Evolutionary conservation across 805 yeast genomes (phyloP), one percentile per base, ranked within the genome.

Genomic region (Ogataea pignaliae): DNA sequence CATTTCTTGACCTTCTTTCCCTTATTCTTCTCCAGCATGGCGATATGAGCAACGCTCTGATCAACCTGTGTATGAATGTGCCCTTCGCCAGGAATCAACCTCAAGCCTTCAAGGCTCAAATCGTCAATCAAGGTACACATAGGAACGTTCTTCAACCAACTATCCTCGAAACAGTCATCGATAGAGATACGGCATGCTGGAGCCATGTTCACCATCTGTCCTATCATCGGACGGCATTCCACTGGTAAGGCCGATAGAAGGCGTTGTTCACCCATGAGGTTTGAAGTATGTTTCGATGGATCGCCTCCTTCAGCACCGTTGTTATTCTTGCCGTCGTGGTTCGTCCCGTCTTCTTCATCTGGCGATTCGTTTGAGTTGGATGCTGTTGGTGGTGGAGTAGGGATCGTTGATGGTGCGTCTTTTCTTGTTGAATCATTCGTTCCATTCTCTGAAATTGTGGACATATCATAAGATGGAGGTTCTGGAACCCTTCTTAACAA

Each of bases 41-140:
- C 96, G 67, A 90, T 90, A 63, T 90, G 98, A 0, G 98, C 98
- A 55, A 88, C 95, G 47, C 88, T 82, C 61, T 87, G 96, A 54
- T 89, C 96, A 40, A 90, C 97, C 52, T 78, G 79, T 1, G 97
- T 88, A 61, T 90, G 98, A 30, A 73, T 73, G 60, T 90, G 98
- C 56, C 80, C 82, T 8, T 69, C 64, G 16, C 81, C 78, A 30
- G 65, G 66, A 40, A 69, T 63, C 34, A 69, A 45, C 12, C 66
- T 59, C 10, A 66, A 55, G 2, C 68, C 64, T 16, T 64, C 64
- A 13, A n/a, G 14, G 13, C 14, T 13, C 32, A 43, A 39, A 32
- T 67, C 71, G 43, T 73, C 71, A 29, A 68, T 54, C 30, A 81
- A 76, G 3, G 85, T 75, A 65, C 98, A 90, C 84, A 81, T 81